A percentile compares a stretch with the other conserved stretches of the same genome.
Conservation (phyloP, 2,329 filamentous ascomycete species). For the Epicoccum sorghinum region DNA sequence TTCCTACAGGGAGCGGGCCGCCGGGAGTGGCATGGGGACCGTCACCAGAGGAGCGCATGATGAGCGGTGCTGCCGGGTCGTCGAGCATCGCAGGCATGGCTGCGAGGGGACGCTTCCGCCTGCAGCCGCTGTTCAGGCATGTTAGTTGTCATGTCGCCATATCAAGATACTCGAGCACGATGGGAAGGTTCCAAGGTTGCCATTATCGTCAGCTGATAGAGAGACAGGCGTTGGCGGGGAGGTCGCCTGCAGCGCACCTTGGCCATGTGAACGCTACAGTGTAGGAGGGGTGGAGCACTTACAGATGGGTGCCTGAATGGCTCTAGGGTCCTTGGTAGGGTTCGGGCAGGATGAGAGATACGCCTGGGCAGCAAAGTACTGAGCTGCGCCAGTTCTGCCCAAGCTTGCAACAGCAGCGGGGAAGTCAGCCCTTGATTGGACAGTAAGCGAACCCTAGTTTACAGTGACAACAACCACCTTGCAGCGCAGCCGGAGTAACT, state of each 20-base stretch:
- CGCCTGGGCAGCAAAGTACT: conserved; percentile 16
- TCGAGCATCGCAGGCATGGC: conserved; percentile 80
- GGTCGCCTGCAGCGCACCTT: no score
- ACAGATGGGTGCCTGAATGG: conserved; percentile 11
- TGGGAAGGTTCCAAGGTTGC: neutral
- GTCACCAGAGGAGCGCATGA: conserved; percentile 72
- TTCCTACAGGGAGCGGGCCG: conserved; percentile 69
- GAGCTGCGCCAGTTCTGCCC: conserved; percentile 7
- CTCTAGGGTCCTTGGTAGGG: conserved; percentile 9
- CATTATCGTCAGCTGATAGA: neutral
- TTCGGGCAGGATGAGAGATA: conserved; percentile 19
- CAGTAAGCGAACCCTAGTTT: neutral
- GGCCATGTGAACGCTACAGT: neutral
- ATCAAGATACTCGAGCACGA: neutral
- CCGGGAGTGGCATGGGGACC: conserved; percentile 68
- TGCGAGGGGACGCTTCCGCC: conserved; percentile 16
- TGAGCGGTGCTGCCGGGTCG: conserved; percentile 72
- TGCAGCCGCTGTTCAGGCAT: conserved; percentile 5
- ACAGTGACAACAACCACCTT: neutral
- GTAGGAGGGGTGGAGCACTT: conserved; percentile 10
- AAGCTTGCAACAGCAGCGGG: neutral
- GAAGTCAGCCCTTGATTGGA: neutral
- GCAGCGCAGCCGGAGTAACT: no score
- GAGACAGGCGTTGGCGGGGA: neutral
- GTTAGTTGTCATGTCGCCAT: conserved; percentile 1